Evolutionary conservation across 164 flowering plant genomes (phyloP), one percentile per base, ranked within the genome.

Genomic region (Sedum album): DNA sequence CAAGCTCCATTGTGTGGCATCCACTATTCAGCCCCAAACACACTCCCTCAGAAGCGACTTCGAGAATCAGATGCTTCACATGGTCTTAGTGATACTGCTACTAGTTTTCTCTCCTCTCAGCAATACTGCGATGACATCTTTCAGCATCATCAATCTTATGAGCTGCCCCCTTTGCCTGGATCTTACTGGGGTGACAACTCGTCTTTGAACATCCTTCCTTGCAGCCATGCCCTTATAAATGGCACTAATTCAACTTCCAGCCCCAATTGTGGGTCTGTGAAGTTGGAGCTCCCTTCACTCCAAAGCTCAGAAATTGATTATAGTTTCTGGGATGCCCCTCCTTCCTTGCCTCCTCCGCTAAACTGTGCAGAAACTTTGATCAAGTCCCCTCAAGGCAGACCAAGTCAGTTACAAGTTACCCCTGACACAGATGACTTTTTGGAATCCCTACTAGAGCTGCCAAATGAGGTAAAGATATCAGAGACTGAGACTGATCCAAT

Each of bases 201-300:
- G 30, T 31, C 77, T 11, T 79, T 80, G 48, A 77, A 69, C 69
- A 70, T 64, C 39, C 36, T 68, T 61, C 70, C 70, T 57, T 92
- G 89, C 75, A 76, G 92, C 89, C 96, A 88, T 83, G 79, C 96
- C 88, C 70, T 80, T 76, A 49, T 81, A 78, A 85, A 87, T 86
- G 91, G 93, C 88, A 87, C 80, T 71, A 74, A 78, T 82, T 86
- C 97, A 83, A 72, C 97, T 86, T 95, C 94, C 63, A 77, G 81
- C 84, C 88, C 91, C 76, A n/a, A 66, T 61, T 42, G 69, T 2
- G 85, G 73, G 88, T 78, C 85, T 73, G 71, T 81, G 91, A 94
- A 93, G 90, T 72, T 73, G 88, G 98, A 94, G 96, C 98, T 94
- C 98, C 98, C 98, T 94, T 94, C 98, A 89, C 83, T 94, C 97